These are phyloP conservation scores for Mortierella sp. DNA, from an alignment of 371 early-diverging fungal genomes.

Conservation along the genomic window DNA sequence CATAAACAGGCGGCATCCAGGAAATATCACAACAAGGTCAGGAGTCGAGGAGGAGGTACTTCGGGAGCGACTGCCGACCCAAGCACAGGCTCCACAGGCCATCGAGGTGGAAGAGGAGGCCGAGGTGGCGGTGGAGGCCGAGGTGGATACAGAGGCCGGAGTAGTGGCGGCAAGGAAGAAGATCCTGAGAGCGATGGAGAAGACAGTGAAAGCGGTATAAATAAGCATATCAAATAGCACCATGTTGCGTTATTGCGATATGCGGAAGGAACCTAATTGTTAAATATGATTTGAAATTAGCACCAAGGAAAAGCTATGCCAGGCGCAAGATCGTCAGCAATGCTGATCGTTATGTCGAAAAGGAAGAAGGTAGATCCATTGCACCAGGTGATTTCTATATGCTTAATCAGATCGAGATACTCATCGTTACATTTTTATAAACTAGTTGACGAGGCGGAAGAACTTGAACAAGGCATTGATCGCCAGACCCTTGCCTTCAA, in stretches of 20 bases:
- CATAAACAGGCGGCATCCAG: conserved; percentile 55
- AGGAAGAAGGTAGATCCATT: conserved; percentile 24
- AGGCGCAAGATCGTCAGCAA: conserved; percentile 51
- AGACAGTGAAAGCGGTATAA: conserved; percentile 13
- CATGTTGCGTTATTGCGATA: background rate
- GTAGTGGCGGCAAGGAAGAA: conserved; percentile 2
- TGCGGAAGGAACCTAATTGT: background rate
- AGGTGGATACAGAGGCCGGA: conserved; percentile 23
- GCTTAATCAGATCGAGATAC: background rate
- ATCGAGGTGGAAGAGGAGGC: conserved; percentile 18
- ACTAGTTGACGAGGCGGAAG: conserved; percentile 46
- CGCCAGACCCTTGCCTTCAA: conserved; percentile 48
- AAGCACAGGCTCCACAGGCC: conserved; percentile 8
- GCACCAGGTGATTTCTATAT: background rate
- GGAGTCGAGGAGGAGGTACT: conserved; percentile 20
- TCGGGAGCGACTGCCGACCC: conserved; percentile 20
- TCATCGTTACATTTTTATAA: background rate
- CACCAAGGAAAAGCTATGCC: conserved; percentile 42
- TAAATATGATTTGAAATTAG: conserved; percentile 3
- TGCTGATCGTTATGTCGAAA: conserved; percentile 44
- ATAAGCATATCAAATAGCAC: background rate
- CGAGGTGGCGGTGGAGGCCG: conserved; percentile 15
- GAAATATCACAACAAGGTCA: conserved; percentile 50
- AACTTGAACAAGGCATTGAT: conserved; percentile 52
- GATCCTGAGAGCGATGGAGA: conserved; percentile 11